Evolutionary conservation across 805 yeast genomes (phyloP).

Genomic region (Schwanniomyces pseudopolymorphus): DNA sequence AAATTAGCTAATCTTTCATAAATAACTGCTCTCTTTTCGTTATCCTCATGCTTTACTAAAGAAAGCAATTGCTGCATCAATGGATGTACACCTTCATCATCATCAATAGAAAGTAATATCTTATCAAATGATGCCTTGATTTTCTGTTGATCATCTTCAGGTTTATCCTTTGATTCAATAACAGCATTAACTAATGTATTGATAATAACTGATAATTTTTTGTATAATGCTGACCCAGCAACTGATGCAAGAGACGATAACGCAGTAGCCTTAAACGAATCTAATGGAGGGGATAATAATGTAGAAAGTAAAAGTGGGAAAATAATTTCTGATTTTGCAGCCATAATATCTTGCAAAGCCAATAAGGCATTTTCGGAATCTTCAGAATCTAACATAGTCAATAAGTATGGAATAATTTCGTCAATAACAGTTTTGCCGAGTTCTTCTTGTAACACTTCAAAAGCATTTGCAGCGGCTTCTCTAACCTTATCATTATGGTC

Average conservation of each 20-base stretch:
- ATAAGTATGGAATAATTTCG: conserved; percentile 80
- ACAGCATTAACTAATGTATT: conserved; percentile 68
- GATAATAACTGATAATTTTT: conserved; percentile 69
- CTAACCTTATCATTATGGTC: conserved; percentile 76
- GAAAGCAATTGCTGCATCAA: conserved; percentile 77
- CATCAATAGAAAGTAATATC: conserved; percentile 70
- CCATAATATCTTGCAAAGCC: conserved; percentile 90
- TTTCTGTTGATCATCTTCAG: conserved; percentile 40
- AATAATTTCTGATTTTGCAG: conserved; percentile 82
- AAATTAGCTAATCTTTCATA: conserved; percentile 69
- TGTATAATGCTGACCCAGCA: conserved; percentile 80
- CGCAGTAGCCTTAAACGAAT: conserved; percentile 81
- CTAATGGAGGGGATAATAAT: conserved; percentile 76
- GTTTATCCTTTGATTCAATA: conserved; percentile 33
- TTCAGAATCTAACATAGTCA: conserved; percentile 59
- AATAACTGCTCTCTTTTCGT: conserved; percentile 59
- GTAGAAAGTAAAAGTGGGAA: conserved; percentile 93
- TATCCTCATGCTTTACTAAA: conserved; percentile 74
- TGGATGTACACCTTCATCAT: conserved; percentile 80
- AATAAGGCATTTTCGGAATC: conserved; percentile 73
- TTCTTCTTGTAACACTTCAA: conserved; percentile 79
- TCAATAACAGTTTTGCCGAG: conserved; percentile 87
- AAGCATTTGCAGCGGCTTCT: conserved; percentile 87
- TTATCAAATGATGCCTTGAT: conserved; percentile 60
- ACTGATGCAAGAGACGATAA: conserved; percentile 84